These are phyloP conservation scores for Linum lewisii DNA, from an alignment of 345 rosid genomes.

Conservation along the genomic window DNA sequence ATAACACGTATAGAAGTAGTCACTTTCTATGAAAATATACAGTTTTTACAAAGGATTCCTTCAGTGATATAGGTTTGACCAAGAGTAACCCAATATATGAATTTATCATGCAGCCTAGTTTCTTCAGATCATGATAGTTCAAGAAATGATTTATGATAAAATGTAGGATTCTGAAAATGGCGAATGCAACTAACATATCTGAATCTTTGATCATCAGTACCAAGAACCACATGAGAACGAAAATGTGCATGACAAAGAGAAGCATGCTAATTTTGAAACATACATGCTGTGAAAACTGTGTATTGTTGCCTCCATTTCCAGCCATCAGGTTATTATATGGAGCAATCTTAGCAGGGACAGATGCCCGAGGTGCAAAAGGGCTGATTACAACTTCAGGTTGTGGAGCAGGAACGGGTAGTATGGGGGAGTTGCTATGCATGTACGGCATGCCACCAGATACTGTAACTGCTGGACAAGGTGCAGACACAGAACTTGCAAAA, in stretches of 20 bases:
- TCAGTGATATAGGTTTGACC: background rate
- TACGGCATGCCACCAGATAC: conserved; percentile 37
- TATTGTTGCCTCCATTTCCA: conserved; percentile 35
- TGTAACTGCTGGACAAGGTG: conserved; percentile 36
- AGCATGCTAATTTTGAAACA: conserved; percentile 15
- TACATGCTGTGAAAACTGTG: conserved; percentile 54
- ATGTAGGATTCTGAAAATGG: background rate
- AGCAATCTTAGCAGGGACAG: conserved; percentile 42
- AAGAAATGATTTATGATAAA: background rate
- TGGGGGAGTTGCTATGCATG: conserved; percentile 38
- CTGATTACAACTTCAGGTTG: conserved; percentile 45
- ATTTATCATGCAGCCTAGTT: background rate
- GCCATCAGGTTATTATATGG: conserved; percentile 40
- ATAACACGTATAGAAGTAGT: background rate
- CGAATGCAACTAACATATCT: background rate
- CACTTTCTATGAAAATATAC: background rate
- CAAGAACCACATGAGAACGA: background rate
- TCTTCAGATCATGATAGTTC: background rate
- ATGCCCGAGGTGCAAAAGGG: conserved; percentile 41
- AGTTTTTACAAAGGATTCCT: background rate
- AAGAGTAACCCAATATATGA: background rate
- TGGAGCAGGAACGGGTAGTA: conserved; percentile 38
- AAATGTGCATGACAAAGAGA: conserved; percentile 1
- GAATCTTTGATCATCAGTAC: background rate
- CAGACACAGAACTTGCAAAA: conserved; percentile 35